phyloP scores from a whole-genome alignment of 768 basidiomycete genomes.

The Rhizopogon rudus region DNA sequence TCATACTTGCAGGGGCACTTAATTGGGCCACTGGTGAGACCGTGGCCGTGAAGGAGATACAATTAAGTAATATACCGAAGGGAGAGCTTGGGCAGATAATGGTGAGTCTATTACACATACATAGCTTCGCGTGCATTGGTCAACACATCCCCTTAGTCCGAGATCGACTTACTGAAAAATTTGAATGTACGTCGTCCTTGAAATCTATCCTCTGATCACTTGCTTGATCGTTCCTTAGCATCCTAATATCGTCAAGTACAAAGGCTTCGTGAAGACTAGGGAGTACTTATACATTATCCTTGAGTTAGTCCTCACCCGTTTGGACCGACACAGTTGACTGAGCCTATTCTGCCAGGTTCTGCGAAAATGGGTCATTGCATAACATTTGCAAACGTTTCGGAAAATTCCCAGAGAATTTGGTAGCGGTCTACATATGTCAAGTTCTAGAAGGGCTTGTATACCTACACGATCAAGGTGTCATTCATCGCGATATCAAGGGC shows the following conservation, averaged over 20 bases:
- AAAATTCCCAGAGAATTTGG: conserved; percentile 96
- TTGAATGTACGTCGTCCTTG: conserved; percentile 60
- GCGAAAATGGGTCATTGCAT: conserved; percentile 97
- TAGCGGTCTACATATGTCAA: conserved; percentile 95
- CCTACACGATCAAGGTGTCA: conserved; percentile 90
- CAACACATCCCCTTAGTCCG: conserved; percentile 51
- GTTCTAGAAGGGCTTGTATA: conserved; percentile 94
- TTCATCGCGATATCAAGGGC: conserved; percentile 98
- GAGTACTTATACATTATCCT: conserved; percentile 96
- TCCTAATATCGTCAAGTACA: conserved; percentile 97
- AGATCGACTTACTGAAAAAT: conserved; percentile 97
- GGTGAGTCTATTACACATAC: conserved; percentile 42
- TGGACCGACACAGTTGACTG: neutral
- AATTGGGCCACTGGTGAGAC: conserved; percentile 98
- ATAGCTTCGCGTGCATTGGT: neutral
- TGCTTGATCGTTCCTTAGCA: conserved; percentile 49
- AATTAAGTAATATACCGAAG: conserved; percentile 89
- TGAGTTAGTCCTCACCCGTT: conserved; percentile 50
- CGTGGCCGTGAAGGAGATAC: conserved; percentile 97
- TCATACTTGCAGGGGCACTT: conserved; percentile 55
- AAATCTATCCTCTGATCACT: conserved; percentile 3
- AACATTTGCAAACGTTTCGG: conserved; percentile 96
- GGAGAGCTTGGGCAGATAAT: conserved; percentile 95
- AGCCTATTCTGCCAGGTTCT: conserved; percentile 50
- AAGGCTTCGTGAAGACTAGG: conserved; percentile 93